Percentiles rank a stretch among this genome's conserved stretches.
Conservation (phyloP, 441 rosid genomes). For the Erodium trifolium region DNA sequence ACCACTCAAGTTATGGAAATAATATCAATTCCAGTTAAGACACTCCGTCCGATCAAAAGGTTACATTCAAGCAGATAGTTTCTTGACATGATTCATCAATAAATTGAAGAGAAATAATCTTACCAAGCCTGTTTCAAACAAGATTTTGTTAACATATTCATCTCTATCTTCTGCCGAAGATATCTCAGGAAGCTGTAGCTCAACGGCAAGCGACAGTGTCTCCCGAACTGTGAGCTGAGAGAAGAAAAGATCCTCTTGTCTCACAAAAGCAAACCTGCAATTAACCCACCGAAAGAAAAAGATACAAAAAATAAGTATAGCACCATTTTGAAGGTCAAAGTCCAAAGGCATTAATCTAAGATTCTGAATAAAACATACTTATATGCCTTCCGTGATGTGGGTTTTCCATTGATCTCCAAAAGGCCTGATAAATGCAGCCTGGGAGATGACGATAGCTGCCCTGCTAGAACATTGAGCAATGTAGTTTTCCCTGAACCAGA, state of each 20-base stretch:
- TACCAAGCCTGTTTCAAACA: slow-evolving; percentile 81
- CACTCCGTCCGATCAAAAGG: neutral
- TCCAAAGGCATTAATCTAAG: neutral
- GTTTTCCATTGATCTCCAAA: slow-evolving; percentile 74
- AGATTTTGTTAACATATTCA: slow-evolving; percentile 63
- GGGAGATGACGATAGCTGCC: slow-evolving; percentile 61
- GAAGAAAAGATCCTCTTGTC: slow-evolving; percentile 93
- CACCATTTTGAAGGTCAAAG: neutral
- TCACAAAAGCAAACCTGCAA: slow-evolving; percentile 75
- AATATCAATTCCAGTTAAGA: neutral
- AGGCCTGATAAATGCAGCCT: slow-evolving; percentile 72
- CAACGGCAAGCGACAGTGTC: slow-evolving; percentile 80
- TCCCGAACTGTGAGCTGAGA: slow-evolving; percentile 91
- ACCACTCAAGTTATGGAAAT: neutral
- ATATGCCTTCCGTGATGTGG: slow-evolving; percentile 48
- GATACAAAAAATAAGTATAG: slow-evolving; percentile 17
- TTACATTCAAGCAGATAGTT: neutral
- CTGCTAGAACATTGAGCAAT: slow-evolving; percentile 77
- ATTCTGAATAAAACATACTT: slow-evolving; percentile 34
- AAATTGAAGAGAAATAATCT: slow-evolving; percentile 21
- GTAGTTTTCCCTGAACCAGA: slow-evolving; percentile 97
- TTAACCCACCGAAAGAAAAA: slow-evolving; percentile 14
- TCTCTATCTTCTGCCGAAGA: slow-evolving; percentile 69
- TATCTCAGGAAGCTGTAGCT: slow-evolving; percentile 72
- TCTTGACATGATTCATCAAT: neutral